Conservation (phyloP, 306 rosid species). For the Trifolium subterraneum region DNA sequence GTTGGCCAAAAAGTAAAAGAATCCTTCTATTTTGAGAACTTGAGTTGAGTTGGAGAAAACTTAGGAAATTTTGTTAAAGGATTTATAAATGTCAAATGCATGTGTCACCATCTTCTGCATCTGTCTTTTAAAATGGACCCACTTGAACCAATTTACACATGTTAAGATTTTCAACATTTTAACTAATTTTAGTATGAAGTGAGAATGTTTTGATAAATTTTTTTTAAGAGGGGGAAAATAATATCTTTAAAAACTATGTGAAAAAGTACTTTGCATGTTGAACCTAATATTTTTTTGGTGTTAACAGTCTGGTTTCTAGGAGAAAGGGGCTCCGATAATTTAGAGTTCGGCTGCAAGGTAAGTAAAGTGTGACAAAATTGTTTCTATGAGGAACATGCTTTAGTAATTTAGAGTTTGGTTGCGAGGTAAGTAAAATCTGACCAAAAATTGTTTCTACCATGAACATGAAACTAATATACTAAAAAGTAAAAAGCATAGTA, state of each 20-base stretch:
- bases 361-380: too few species aligned
- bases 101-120: background rate
- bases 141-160: background rate
- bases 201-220: background rate
- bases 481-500: background rate
- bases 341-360: too few species aligned
- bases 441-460: too few species aligned
- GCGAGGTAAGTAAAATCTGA: too few species aligned
- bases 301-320: too few species aligned
- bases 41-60: conserved; percentile 14
- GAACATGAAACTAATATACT: too few species aligned
- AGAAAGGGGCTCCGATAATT: too few species aligned
- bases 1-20: background rate
- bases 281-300: too few species aligned
- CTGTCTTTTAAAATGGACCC: background rate
- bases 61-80: background rate
- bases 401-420: too few species aligned
- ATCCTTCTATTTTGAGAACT: background rate
- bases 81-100: background rate
- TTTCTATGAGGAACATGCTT: too few species aligned
- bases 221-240: background rate
- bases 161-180: background rate
- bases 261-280: background rate
- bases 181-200: background rate
- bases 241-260: background rate